Conservation (phyloP, 768 basidiomycete genomes). For the Rhizopogon roseolus region DNA sequence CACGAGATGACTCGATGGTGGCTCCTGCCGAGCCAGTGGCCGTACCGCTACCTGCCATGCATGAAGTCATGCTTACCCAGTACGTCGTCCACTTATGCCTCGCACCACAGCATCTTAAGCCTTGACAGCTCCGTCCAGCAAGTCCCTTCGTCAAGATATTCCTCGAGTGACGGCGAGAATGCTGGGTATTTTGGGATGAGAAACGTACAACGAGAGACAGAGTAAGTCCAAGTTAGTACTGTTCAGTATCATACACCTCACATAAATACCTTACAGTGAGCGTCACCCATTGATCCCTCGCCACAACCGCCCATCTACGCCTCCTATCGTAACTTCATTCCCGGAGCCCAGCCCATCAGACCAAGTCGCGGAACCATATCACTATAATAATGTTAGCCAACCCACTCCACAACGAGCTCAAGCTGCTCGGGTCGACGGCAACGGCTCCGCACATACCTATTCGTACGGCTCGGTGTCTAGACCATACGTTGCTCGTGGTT, state of each 20-base stretch:
- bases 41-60: conserved; percentile 27
- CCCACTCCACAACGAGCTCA: conserved; percentile 25
- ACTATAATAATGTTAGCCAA: conserved; percentile 16
- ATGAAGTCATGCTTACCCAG: conserved; percentile 27
- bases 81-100: conserved; percentile 1
- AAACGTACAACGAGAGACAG: conserved; percentile 8
- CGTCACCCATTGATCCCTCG: conserved; percentile 43
- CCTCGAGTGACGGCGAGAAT: conserved; percentile 11
- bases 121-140: conserved; percentile 12
- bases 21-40: conserved; percentile 18
- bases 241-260: background rate
- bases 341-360: conserved; percentile 13
- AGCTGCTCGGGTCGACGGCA: conserved; percentile 18
- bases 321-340: conserved; percentile 21
- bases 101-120: background rate
- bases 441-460: conserved; percentile 25
- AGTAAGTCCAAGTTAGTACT: conserved; percentile 17
- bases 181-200: conserved; percentile 7
- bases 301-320: conserved; percentile 20
- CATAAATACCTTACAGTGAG: conserved; percentile 35
- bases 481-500: conserved; percentile 43
- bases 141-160: conserved; percentile 13
- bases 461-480: conserved; percentile 21
- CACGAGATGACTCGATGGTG: conserved; percentile 25
- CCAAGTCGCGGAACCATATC: conserved; percentile 17